phyloP scores from a whole-genome alignment of 371 early-diverging fungal species.

The Mortierella sp. region DNA sequence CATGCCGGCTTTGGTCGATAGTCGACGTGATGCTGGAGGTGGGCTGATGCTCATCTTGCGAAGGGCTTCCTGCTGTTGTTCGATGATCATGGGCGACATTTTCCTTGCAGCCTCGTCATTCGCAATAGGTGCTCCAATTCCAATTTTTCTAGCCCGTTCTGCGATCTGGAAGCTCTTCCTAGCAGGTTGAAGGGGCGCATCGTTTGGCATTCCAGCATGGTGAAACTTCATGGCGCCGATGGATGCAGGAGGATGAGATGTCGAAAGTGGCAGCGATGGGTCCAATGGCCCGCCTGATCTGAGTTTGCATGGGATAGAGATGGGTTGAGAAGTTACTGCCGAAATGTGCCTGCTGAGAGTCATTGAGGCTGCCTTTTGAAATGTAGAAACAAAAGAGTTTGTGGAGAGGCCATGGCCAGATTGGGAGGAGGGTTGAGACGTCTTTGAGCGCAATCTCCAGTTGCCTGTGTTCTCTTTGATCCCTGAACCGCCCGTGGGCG shows the following conservation, averaged over 20 bases:
- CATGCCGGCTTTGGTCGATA: not conserved
- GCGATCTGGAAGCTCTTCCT: conserved; percentile 60
- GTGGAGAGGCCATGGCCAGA: conserved; percentile 23
- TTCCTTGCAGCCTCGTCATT: conserved; percentile 60
- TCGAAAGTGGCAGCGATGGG: conserved; percentile 20
- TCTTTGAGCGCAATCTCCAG: conserved; percentile 27
- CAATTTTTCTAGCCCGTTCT: conserved; percentile 59
- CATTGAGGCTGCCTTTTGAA: conserved; percentile 44
- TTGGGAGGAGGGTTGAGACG: conserved; percentile 8
- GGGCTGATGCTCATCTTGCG: conserved; percentile 53
- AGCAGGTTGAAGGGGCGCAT: conserved; percentile 41
- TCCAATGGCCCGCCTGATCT: conserved; percentile 18
- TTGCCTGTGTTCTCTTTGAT: conserved; percentile 25
- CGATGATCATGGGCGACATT: conserved; percentile 57
- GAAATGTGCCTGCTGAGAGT: conserved; percentile 35
- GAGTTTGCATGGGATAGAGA: conserved; percentile 27
- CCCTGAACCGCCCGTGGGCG: conserved; percentile 23
- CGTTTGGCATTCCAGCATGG: not conserved
- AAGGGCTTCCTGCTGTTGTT: conserved; percentile 56
- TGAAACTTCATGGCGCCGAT: conserved; percentile 2
- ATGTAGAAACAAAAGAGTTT: conserved; percentile 46
- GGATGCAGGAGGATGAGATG: conserved; percentile 30
- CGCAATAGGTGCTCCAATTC: conserved; percentile 65
- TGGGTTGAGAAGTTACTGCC: conserved; percentile 23
- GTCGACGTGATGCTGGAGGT: conserved; percentile 25